Evolutionary conservation across 257 asterid species (phyloP).

Genomic region (Primulina tabacum): DNA sequence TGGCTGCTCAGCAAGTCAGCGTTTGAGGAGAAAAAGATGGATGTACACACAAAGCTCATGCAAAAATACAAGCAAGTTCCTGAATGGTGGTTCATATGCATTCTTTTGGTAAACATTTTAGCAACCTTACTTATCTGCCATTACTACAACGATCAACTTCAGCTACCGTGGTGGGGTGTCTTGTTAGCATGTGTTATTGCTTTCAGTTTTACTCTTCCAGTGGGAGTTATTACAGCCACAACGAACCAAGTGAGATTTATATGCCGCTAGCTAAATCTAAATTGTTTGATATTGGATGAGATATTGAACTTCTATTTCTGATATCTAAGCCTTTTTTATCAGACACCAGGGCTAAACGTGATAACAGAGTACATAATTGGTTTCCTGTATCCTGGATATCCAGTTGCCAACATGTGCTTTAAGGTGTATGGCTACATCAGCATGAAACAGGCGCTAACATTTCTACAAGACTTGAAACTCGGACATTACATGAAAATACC

Average conservation of each 20-base stretch:
- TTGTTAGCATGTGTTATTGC: constrained; percentile 82
- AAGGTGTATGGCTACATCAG: constrained; percentile 92
- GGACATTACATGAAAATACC: constrained; percentile 98
- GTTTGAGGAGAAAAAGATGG: constrained; percentile 65
- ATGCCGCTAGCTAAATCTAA: background rate
- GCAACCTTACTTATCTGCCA: constrained; percentile 71
- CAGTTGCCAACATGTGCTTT: constrained; percentile 98
- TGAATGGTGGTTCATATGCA: constrained; percentile 82
- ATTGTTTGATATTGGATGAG: constrained; percentile 9
- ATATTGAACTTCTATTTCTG: background rate
- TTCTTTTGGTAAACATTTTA: constrained; percentile 55
- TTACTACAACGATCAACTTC: constrained; percentile 63
- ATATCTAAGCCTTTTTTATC: constrained; percentile 15
- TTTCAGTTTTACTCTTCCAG: constrained; percentile 81
- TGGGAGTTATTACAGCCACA: constrained; percentile 83
- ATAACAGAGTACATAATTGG: constrained; percentile 94
- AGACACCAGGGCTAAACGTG: constrained; percentile 89
- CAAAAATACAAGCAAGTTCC: constrained; percentile 81
- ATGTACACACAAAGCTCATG: constrained; percentile 89
- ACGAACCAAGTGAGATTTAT: constrained; percentile 69
- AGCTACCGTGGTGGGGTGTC: constrained; percentile 99
- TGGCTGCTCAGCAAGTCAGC: constrained; percentile 85
- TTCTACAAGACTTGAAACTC: constrained; percentile 89
- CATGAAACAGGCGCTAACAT: constrained; percentile 80
- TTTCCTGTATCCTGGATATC: constrained; percentile 95